Percentiles rank a stretch among this genome's conserved stretches.
Evolutionary conservation across 306 rosid genomes (phyloP).

Genomic region (Spatholobus suberectus): DNA sequence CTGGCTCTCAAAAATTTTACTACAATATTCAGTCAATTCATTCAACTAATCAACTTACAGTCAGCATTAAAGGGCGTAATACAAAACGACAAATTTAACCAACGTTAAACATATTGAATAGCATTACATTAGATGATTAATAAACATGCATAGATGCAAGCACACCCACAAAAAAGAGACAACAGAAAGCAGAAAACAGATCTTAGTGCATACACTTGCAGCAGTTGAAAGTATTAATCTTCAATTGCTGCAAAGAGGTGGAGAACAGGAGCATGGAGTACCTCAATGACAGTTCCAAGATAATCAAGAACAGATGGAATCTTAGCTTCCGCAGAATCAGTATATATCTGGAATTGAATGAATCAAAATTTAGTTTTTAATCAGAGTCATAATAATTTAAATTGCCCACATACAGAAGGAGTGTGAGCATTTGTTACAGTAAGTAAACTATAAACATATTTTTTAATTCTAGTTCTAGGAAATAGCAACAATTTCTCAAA

Average conservation of each 20-base stretch:
- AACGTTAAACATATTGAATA: background rate
- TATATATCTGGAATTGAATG: constrained; percentile 71
- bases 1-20: background rate
- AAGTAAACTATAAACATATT: constrained; percentile 8
- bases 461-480: constrained; percentile 3
- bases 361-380: constrained; percentile 28
- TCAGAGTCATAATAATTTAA: constrained; percentile 15
- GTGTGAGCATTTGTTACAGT: constrained; percentile 24
- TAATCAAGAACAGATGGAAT: constrained; percentile 93
- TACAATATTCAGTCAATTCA: background rate
- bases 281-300: constrained; percentile 92
- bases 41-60: constrained; percentile 13
- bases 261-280: constrained; percentile 54
- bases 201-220: constrained; percentile 22
- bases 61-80: background rate
- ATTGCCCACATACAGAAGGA: background rate
- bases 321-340: constrained; percentile 94
- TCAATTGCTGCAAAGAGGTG: constrained; percentile 16
- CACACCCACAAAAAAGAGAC: constrained; percentile 4
- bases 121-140: background rate
- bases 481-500: constrained; percentile 8
- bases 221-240: constrained; percentile 30
- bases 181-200: constrained; percentile 22
- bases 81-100: background rate
- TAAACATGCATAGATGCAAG: background rate